A percentile compares a stretch with the other conserved stretches of the same genome.
phyloP scores from a whole-genome alignment of 2,329 filamentous ascomycete species.

The Dactylellina parvicollis region DNA sequence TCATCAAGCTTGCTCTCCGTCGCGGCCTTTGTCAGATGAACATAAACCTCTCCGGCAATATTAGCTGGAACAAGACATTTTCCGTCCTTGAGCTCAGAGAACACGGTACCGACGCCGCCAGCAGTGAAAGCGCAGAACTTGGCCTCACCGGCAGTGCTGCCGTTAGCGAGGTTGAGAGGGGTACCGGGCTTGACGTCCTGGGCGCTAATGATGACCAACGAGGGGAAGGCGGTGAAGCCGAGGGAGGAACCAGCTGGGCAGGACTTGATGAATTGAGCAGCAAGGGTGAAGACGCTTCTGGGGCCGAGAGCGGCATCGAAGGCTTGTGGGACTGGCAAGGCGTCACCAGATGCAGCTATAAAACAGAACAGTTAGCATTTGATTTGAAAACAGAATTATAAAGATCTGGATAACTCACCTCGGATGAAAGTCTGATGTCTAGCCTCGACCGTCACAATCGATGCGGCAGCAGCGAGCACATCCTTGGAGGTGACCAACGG shows the following conservation, averaged over 20 bases:
- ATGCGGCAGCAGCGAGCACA: slow-evolving; percentile 73
- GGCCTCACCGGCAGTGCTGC: slow-evolving; percentile 60
- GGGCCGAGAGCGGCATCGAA: slow-evolving; percentile 77
- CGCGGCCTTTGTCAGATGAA: slow-evolving; percentile 70
- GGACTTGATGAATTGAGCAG: slow-evolving; percentile 75
- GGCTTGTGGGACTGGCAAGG: slow-evolving; percentile 70
- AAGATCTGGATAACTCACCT: slow-evolving; percentile 62
- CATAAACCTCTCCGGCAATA: slow-evolving; percentile 73
- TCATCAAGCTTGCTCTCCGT: slow-evolving; percentile 68
- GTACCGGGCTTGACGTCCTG: slow-evolving; percentile 54
- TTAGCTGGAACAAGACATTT: slow-evolving; percentile 72
- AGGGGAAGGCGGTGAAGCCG: slow-evolving; percentile 72
- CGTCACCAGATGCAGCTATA: slow-evolving; percentile 60
- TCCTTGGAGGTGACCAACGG: slow-evolving; percentile 70
- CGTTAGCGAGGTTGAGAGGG: slow-evolving; percentile 66
- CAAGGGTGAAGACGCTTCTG: slow-evolving; percentile 76
- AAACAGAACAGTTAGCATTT: slow-evolving; percentile 11
- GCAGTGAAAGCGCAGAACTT: slow-evolving; percentile 62
- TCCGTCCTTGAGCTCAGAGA: slow-evolving; percentile 68
- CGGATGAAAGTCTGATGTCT: slow-evolving; percentile 79
- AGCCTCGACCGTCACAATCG: slow-evolving; percentile 77
- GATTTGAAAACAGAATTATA: not conserved
- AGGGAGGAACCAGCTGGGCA: slow-evolving; percentile 75
- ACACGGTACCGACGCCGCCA: slow-evolving; percentile 68
- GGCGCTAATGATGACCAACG: slow-evolving; percentile 59